Conservation (phyloP, 176 grass and related monocot genomes). For the Avena insularis region DNA sequence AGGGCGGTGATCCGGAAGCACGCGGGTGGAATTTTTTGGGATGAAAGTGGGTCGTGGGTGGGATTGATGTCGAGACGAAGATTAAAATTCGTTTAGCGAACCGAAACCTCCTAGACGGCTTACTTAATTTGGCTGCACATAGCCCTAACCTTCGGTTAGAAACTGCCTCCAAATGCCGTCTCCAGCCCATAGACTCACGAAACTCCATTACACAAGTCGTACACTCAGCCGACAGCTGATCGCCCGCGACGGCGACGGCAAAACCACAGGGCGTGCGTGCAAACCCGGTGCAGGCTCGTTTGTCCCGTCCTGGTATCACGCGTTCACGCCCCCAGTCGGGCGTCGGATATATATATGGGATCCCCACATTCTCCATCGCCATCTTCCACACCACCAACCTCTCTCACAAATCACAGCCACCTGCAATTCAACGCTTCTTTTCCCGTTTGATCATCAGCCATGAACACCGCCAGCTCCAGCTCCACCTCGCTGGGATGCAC, state of each 20-base stretch:
- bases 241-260: slow-evolving; percentile 20
- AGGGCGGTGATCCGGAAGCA: not conserved
- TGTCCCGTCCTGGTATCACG: not conserved
- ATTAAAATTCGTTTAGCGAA: too few species aligned
- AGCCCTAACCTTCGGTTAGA: not conserved
- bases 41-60: not conserved
- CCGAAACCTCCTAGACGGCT: not conserved
- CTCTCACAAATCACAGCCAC: not conserved
- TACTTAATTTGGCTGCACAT: too few species aligned
- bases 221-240: not conserved
- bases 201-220: not conserved
- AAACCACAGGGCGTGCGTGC: not conserved
- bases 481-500: not conserved
- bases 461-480: not conserved
- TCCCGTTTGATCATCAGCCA: not conserved
- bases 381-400: not conserved
- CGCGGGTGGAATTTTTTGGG: too few species aligned
- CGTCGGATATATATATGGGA: not conserved
- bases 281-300: not conserved
- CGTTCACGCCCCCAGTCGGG: not conserved
- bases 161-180: not conserved
- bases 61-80: not conserved
- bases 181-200: not conserved
- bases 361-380: not conserved
- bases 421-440: not conserved